Percentiles rank a stretch among this genome's conserved stretches.
These are phyloP conservation scores for Cercospora berteroae DNA, from an alignment of 2,329 filamentous ascomycete genomes.

Conservation along the genomic window DNA sequence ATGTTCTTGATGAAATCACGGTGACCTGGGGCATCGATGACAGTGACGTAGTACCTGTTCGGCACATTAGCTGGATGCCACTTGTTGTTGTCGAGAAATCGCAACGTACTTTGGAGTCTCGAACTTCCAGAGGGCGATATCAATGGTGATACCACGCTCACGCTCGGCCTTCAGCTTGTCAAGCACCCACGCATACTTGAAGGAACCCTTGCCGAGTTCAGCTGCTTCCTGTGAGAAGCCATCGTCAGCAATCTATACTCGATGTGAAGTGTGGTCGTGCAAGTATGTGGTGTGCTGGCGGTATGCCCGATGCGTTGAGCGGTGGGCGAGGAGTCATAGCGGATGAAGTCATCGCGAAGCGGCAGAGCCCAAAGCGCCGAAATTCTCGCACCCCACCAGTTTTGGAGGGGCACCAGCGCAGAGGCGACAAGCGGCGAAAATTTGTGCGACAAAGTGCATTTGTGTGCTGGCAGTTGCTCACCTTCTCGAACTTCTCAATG, in stretches of 20 bases:
- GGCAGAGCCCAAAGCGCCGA: slow-evolving; percentile 22
- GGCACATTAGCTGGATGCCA: neutral
- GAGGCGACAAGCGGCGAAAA: slow-evolving; percentile 20
- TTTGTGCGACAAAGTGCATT: slow-evolving; percentile 12
- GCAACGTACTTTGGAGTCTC: slow-evolving; percentile 87
- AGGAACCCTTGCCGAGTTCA: slow-evolving; percentile 99
- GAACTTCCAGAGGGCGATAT: slow-evolving; percentile 99
- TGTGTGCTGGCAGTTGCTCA: slow-evolving; percentile 43
- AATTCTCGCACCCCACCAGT: slow-evolving; percentile 29
- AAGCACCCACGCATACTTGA: slow-evolving; percentile 99
- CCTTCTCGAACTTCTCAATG: slow-evolving; percentile 99
- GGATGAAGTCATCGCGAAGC: slow-evolving; percentile 24
- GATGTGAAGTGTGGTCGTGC: neutral
- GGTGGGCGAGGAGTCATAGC: slow-evolving; percentile 11
- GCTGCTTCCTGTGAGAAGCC: slow-evolving; percentile 75
- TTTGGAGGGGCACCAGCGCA: slow-evolving; percentile 25
- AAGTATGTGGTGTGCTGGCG: slow-evolving; percentile 2
- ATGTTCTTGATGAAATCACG: slow-evolving; percentile 99
- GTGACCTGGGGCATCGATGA: slow-evolving; percentile 88
- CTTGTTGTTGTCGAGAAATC: neutral
- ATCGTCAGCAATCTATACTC: slow-evolving; percentile 35
- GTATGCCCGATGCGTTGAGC: slow-evolving; percentile 5
- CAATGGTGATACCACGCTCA: slow-evolving; percentile 99
- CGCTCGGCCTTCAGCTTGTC: slow-evolving; percentile 99
- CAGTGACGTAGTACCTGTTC: slow-evolving; percentile 18